Conservation (phyloP, 805 yeast species). For the Candida railenensis region DNA sequence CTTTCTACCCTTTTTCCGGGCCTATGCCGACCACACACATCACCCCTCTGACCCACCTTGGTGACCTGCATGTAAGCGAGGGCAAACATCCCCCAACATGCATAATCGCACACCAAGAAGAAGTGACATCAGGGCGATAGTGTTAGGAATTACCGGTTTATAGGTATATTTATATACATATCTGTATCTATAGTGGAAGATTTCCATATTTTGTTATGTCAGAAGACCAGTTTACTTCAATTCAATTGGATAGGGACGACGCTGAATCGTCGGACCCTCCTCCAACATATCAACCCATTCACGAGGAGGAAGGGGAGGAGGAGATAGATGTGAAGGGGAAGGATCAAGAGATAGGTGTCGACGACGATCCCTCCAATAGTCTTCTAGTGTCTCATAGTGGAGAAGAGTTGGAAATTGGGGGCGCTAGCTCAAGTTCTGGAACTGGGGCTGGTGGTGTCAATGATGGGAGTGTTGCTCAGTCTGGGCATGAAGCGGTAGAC, state of each 20-base stretch:
- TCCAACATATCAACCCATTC: constrained; percentile 4
- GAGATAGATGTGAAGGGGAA: constrained; percentile 8
- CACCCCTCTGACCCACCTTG: background rate
- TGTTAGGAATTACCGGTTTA: no score
- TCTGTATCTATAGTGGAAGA: background rate
- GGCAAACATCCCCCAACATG: background rate
- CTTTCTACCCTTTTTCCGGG: no score
- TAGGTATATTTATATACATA: background rate
- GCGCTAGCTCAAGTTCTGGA: background rate
- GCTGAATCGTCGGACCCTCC: constrained; percentile 5
- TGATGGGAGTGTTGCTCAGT: background rate
- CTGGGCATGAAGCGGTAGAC: background rate
- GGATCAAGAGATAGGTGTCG: background rate
- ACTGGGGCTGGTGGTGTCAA: background rate
- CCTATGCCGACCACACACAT: background rate
- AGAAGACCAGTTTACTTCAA: constrained; percentile 55
- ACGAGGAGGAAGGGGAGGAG: constrained; percentile 14
- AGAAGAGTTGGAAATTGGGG: background rate
- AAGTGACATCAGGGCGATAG: no score
- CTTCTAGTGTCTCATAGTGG: background rate
- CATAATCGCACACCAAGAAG: background rate
- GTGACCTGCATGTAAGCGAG: background rate
- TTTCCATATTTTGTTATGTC: constrained; percentile 22
- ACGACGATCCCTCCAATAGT: constrained; percentile 1
- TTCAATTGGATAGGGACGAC: constrained; percentile 56